Percentiles rank a stretch among this genome's conserved stretches.
Conservation (phyloP, 352 stramenopile genomes). For the Pythium utonaiense region DNA sequence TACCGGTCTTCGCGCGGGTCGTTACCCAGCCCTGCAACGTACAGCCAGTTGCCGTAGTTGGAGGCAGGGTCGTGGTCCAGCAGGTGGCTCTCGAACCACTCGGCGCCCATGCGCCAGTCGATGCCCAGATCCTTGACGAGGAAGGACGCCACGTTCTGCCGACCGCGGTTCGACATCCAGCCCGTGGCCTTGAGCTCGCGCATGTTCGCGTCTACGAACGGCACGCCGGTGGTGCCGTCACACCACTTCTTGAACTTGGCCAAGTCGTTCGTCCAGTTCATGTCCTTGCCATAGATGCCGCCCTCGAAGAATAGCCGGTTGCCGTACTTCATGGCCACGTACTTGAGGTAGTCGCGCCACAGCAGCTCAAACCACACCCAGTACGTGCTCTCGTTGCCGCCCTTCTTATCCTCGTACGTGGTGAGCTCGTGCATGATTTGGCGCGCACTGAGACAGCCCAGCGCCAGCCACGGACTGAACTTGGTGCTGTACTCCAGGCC, state of each 20-base stretch:
- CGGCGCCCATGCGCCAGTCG: conserved; percentile 15
- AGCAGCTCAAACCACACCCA: conserved; percentile 20
- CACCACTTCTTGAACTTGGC: conserved; percentile 18
- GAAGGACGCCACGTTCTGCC: conserved; percentile 19
- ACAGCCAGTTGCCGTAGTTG: conserved; percentile 21
- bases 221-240: conserved; percentile 15
- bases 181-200: conserved; percentile 13
- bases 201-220: conserved; percentile 20
- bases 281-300: conserved; percentile 16
- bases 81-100: conserved; percentile 19
- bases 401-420: conserved; percentile 6
- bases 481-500: conserved; percentile 17
- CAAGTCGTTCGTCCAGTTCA: conserved; percentile 11
- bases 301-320: conserved; percentile 15
- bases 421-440: conserved; percentile 19
- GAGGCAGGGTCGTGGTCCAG: conserved; percentile 18
- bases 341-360: conserved; percentile 20
- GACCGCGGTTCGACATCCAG: conserved; percentile 18
- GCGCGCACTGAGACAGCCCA: conserved; percentile 14
- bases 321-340: conserved; percentile 19
- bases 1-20: conserved; percentile 15
- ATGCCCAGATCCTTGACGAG: conserved; percentile 12
- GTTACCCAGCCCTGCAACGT: conserved; percentile 15
- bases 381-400: conserved; percentile 20
- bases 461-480: conserved; percentile 18